Evolutionary conservation across 441 rosid species (phyloP).

Genomic region (Metrosideros polymorpha): DNA sequence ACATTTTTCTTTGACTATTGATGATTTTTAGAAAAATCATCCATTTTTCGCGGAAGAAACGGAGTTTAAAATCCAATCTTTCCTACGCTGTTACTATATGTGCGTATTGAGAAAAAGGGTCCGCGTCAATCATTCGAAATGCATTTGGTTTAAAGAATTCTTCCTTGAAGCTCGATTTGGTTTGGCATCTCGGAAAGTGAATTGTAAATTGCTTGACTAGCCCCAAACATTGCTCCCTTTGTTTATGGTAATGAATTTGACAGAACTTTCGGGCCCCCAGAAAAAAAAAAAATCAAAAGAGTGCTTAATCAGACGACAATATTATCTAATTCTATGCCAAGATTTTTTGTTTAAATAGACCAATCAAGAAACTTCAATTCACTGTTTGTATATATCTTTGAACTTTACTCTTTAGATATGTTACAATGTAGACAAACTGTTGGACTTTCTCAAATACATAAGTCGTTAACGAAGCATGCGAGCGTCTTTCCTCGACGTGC

Average conservation of each 20-base stretch:
- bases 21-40: no score
- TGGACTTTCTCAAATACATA: not conserved
- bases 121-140: not conserved
- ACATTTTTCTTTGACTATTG: no score
- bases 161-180: not conserved
- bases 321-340: not conserved
- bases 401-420: not conserved
- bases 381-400: no score
- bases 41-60: no score
- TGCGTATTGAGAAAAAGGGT: not conserved
- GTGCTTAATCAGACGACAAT: not conserved
- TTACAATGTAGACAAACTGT: not conserved
- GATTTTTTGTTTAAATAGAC: not conserved
- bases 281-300: no score
- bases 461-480: not conserved
- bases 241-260: no score
- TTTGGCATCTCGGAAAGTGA: not conserved
- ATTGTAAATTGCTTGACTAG: not conserved
- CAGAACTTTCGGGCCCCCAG: not conserved
- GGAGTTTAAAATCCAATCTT: no score
- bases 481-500: not conserved
- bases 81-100: no score
- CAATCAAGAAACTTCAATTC: not conserved
- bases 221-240: no score
- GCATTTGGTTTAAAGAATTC: not conserved